Evolutionary conservation across 768 basidiomycete genomes (phyloP).

Genomic region (Sarcodon aspratus): DNA sequence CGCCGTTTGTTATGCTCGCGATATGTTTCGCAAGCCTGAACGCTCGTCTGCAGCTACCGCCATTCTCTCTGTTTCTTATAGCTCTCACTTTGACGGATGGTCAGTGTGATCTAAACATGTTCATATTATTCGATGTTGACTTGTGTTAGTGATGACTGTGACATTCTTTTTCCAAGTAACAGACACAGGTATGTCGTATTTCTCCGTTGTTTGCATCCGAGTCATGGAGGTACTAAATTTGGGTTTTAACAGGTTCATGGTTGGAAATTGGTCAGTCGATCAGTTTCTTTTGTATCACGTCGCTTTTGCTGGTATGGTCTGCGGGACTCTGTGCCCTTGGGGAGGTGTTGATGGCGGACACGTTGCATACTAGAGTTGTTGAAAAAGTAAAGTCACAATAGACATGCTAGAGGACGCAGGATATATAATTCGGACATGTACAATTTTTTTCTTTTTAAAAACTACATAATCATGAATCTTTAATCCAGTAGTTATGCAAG

Average conservation of each 20-base stretch:
- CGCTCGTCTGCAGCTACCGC: conserved; percentile 52
- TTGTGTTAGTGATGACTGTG: conserved; percentile 58
- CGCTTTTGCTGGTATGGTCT: conserved; percentile 67
- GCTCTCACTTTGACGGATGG: conserved; percentile 67
- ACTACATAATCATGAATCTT: no score
- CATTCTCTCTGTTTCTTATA: conserved; percentile 73
- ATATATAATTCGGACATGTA: no score
- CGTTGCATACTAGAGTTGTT: not conserved
- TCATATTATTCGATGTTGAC: not conserved
- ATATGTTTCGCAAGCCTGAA: conserved; percentile 61
- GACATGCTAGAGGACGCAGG: no score
- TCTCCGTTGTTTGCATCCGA: not conserved
- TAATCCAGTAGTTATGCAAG: no score
- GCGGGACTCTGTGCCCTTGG: conserved; percentile 66
- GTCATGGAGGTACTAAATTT: not conserved
- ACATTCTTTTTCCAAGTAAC: conserved; percentile 78
- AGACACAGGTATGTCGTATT: conserved; percentile 45
- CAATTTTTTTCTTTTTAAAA: no score
- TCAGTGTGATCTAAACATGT: conserved; percentile 13
- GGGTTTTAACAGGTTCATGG: conserved; percentile 52
- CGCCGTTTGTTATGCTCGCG: conserved; percentile 70
- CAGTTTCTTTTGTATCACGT: conserved; percentile 79
- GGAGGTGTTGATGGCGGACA: conserved; percentile 50
- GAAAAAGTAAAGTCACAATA: no score
- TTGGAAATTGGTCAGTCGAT: conserved; percentile 84